Conservation (phyloP, 2,329 filamentous ascomycete genomes). For the Fusarium neocosmosporiellum region DNA sequence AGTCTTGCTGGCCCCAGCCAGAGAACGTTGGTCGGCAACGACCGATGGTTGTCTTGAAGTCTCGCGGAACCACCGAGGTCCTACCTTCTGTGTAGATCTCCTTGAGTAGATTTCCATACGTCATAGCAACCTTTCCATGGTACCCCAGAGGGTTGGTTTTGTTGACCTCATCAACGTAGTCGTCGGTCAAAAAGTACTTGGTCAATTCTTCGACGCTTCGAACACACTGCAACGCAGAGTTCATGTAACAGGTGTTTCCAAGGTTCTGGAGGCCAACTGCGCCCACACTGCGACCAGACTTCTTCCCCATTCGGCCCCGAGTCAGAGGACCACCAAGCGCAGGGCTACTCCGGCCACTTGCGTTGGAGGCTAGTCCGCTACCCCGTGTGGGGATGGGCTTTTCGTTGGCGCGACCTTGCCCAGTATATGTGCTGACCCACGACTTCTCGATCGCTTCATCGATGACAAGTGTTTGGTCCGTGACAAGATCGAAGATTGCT, state of each 20-base stretch:
- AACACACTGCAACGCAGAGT: slow-evolving; percentile 94
- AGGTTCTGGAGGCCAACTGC: slow-evolving; percentile 88
- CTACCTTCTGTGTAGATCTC: slow-evolving; percentile 80
- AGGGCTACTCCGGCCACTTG: slow-evolving; percentile 77
- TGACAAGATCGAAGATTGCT: slow-evolving; percentile 73
- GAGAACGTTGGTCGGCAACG: slow-evolving; percentile 87
- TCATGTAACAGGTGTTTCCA: slow-evolving; percentile 99
- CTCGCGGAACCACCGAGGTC: slow-evolving; percentile 78
- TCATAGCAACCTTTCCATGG: slow-evolving; percentile 85
- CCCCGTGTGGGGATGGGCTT: slow-evolving; percentile 51
- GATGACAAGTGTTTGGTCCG: slow-evolving; percentile 81
- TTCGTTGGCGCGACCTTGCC: slow-evolving; percentile 47
- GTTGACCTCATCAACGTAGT: slow-evolving; percentile 86
- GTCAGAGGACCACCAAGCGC: slow-evolving; percentile 71
- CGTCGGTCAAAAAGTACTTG: slow-evolving; percentile 84
- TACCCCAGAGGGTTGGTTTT: slow-evolving; percentile 86
- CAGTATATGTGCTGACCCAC: slow-evolving; percentile 65
- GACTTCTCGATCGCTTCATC: slow-evolving; percentile 78
- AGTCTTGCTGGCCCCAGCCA: slow-evolving; percentile 96
- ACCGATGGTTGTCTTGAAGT: slow-evolving; percentile 87
- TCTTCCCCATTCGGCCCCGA: slow-evolving; percentile 76
- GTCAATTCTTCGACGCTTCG: slow-evolving; percentile 93
- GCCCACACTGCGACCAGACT: slow-evolving; percentile 77
- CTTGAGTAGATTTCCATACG: slow-evolving; percentile 80
- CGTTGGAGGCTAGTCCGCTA: slow-evolving; percentile 42